These are phyloP conservation scores for Pezicula neosporulosa DNA, from an alignment of 2,329 filamentous ascomycete species.

Conservation along the genomic window DNA sequence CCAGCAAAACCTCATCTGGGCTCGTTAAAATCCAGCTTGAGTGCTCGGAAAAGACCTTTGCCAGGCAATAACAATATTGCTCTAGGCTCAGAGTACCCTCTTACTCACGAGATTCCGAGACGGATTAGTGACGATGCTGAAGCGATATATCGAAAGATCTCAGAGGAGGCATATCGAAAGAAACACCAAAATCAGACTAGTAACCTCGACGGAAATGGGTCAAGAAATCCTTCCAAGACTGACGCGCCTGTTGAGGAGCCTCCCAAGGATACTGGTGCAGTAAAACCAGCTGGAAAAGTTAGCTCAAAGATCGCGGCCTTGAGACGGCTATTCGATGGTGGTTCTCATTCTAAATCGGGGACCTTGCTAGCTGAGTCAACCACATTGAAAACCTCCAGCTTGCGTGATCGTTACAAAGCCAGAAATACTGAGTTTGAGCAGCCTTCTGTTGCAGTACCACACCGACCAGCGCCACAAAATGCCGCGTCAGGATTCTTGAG, in stretches of 20 bases:
- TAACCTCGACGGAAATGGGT: conserved; percentile 14
- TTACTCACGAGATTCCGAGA: conserved; percentile 1
- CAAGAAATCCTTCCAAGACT: not conserved
- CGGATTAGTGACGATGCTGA: conserved; percentile 20
- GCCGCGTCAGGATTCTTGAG: not conserved
- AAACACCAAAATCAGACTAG: not conserved
- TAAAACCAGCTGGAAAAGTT: not conserved
- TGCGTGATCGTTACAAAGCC: no score
- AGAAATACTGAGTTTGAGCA: not conserved
- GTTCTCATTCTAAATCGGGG: no score
- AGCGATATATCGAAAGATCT: conserved; percentile 17
- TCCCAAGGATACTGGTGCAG: not conserved
- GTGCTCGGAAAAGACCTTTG: no score
- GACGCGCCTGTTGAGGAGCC: not conserved
- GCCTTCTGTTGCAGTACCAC: not conserved
- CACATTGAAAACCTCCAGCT: not conserved
- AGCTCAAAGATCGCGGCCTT: not conserved
- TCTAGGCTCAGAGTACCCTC: no score
- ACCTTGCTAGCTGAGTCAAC: not conserved
- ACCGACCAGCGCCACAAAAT: not conserved
- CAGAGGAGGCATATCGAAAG: conserved; percentile 10
- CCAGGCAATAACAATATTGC: no score
- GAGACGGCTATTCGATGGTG: not conserved
- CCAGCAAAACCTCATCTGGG: no score
- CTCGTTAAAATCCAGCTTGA: no score